These are phyloP conservation scores for Umbelopsis isabellina DNA, from an alignment of 192 early-diverging fungal species.

Conservation along the genomic window DNA sequence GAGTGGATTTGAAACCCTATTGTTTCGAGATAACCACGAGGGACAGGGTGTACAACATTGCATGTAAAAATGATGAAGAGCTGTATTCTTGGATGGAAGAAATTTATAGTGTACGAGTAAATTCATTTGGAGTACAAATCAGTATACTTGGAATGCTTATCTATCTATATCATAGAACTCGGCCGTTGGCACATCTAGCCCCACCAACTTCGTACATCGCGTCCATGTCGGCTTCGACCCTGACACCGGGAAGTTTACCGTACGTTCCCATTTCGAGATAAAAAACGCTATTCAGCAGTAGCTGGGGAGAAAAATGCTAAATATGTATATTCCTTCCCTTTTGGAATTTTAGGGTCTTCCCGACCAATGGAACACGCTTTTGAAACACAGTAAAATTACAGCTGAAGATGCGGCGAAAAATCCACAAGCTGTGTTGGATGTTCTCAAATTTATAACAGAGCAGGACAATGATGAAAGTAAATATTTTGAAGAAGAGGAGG, in stretches of 20 bases:
- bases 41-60: conserved; percentile 88
- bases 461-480: conserved; percentile 50
- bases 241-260: conserved; percentile 62
- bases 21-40: conserved; percentile 93
- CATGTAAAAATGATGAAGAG: conserved; percentile 96
- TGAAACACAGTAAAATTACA: conserved; percentile 88
- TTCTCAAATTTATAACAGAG: conserved; percentile 94
- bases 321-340: too few species aligned
- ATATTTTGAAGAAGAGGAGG: conserved; percentile 29
- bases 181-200: conserved; percentile 76
- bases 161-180: conserved; percentile 49
- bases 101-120: conserved; percentile 94
- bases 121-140: too few species aligned
- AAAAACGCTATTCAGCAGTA: not conserved
- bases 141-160: not conserved
- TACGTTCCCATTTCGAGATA: conserved; percentile 30
- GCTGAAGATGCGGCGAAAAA: conserved; percentile 95
- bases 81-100: conserved; percentile 98
- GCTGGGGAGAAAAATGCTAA: too few species aligned
- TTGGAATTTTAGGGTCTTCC: conserved; percentile 70
- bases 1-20: conserved; percentile 88
- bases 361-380: conserved; percentile 86
- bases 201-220: conserved; percentile 87
- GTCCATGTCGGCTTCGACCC: conserved; percentile 77
- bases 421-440: conserved; percentile 96